These are phyloP conservation scores for Pseudocercospora crystallina DNA, from an alignment of 2,329 filamentous ascomycete species.

Conservation along the genomic window DNA sequence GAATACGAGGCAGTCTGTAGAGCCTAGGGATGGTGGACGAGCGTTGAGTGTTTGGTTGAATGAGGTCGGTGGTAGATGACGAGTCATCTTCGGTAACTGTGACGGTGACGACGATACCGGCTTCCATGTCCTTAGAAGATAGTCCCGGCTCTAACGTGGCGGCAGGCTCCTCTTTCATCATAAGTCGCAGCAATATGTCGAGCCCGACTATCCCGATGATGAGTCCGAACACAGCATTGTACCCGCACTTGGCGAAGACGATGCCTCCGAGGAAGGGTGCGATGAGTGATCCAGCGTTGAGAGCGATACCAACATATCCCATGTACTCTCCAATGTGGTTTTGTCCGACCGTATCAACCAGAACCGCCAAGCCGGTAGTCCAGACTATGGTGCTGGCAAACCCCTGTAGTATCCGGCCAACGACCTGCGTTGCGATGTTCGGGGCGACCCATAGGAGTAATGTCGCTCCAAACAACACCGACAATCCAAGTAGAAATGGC, in stretches of 20 bases:
- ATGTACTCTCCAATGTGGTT: conserved; percentile 62
- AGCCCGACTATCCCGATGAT: conserved; percentile 17
- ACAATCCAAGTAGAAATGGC: conserved; percentile 62
- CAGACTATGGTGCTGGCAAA: conserved; percentile 68
- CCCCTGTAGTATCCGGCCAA: conserved; percentile 66
- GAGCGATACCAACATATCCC: conserved; percentile 63
- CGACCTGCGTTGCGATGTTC: conserved; percentile 59
- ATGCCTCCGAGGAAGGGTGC: conserved; percentile 67
- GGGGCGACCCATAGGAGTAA: conserved; percentile 63
- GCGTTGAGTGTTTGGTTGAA: too few relatives aligned
- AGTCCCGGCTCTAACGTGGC: too few relatives aligned
- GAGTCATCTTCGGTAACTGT: neutral
- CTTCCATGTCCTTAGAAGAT: neutral
- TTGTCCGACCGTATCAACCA: conserved; percentile 67
- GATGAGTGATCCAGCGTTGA: conserved; percentile 62
- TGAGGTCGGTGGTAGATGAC: too few relatives aligned
- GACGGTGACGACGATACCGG: neutral
- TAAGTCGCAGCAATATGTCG: conserved; percentile 21
- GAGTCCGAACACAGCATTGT: conserved; percentile 25
- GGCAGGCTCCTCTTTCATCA: conserved; percentile 21
- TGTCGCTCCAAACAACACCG: conserved; percentile 62
- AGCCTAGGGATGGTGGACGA: too few relatives aligned
- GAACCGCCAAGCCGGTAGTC: conserved; percentile 68
- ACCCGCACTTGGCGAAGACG: conserved; percentile 56
- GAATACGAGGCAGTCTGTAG: conserved; percentile 13